These are phyloP conservation scores for Isatis tinctoria DNA, from an alignment of 345 rosid species.

Conservation along the genomic window DNA sequence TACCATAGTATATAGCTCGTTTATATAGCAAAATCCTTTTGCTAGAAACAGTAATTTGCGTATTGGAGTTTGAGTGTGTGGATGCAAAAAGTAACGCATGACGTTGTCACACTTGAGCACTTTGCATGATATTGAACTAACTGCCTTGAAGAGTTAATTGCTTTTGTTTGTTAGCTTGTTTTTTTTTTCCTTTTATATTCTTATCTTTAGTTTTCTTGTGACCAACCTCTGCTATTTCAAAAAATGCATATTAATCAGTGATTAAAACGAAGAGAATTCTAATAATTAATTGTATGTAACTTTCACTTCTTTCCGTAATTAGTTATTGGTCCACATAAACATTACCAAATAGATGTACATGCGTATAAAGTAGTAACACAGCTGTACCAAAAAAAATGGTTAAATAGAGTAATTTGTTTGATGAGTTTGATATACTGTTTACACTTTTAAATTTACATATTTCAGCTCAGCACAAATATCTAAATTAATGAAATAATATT, in stretches of 20 bases:
- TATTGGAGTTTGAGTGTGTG: slow-evolving; percentile 9
- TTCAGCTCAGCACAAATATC: not conserved
- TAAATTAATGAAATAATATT: not conserved
- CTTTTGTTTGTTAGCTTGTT: slow-evolving; percentile 21
- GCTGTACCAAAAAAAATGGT: too few species aligned
- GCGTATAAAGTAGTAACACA: too few species aligned
- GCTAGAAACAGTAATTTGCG: not conserved
- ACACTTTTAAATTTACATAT: not conserved
- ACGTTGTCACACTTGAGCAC: slow-evolving; percentile 21
- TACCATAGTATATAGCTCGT: not conserved
- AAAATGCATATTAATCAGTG: not conserved
- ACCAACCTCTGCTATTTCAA: not conserved
- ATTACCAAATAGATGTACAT: not conserved
- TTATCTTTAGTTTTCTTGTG: not conserved
- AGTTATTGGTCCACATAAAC: not conserved
- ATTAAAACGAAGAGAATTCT: not conserved
- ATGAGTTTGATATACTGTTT: not conserved
- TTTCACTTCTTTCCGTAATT: not conserved
- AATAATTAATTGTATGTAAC: not conserved
- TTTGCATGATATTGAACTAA: slow-evolving; percentile 5
- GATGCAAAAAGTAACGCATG: slow-evolving; percentile 28
- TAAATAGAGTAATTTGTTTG: not conserved
- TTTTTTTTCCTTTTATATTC: not conserved
- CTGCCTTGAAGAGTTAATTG: slow-evolving; percentile 20
- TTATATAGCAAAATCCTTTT: not conserved